Conservation (phyloP, 768 basidiomycete genomes). For the Mycena albidolilacea region DNA sequence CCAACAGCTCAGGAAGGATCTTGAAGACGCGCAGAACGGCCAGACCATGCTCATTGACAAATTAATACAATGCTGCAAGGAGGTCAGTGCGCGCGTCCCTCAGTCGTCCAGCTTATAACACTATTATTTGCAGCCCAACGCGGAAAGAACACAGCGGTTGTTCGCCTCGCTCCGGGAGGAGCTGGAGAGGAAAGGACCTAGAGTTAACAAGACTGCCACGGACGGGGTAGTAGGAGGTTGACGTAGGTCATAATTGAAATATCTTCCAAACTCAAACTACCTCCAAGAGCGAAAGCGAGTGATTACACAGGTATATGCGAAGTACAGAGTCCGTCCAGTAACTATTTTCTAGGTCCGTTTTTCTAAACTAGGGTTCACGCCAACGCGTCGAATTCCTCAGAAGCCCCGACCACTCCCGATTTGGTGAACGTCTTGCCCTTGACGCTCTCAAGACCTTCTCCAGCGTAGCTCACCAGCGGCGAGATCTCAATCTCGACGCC, state of each 20-base stretch:
- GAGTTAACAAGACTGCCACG: constrained; percentile 57
- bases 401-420: constrained; percentile 75
- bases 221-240: constrained; percentile 64
- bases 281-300: constrained; percentile 28
- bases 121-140: constrained; percentile 72
- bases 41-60: constrained; percentile 89
- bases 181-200: constrained; percentile 77
- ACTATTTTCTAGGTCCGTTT: constrained; percentile 41
- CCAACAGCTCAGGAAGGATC: constrained; percentile 78
- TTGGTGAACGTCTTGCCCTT: constrained; percentile 85
- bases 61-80: constrained; percentile 88
- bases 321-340: constrained; percentile 41
- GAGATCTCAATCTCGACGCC: constrained; percentile 93
- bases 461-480: constrained; percentile 90
- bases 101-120: not conserved
- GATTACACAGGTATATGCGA: constrained; percentile 40
- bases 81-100: constrained; percentile 63
- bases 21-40: constrained; percentile 85
- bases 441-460: constrained; percentile 88
- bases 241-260: constrained; percentile 42
- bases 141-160: constrained; percentile 85
- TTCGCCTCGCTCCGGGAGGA: constrained; percentile 89
- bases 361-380: constrained; percentile 52
- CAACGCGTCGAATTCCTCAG: constrained; percentile 83
- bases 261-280: constrained; percentile 25